Percentiles rank a stretch among this genome's conserved stretches.
Evolutionary conservation across 805 yeast species (phyloP).

Genomic region (Myxozyma melibiosi): DNA sequence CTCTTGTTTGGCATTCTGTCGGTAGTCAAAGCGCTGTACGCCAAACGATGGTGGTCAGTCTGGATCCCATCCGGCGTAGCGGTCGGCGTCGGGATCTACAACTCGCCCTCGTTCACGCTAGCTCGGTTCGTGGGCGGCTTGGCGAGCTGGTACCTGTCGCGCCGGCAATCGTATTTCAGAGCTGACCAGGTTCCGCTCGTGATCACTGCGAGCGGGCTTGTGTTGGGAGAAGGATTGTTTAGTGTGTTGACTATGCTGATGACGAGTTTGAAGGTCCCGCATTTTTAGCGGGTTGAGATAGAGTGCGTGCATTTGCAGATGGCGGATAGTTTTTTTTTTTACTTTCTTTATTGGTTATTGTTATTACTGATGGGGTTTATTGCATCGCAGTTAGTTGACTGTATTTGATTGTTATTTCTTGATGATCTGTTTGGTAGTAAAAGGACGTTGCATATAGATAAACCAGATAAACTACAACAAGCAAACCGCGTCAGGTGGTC

Average conservation of each 20-base stretch:
- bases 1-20: slow-evolving; percentile 62
- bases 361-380: no score
- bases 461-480: no score
- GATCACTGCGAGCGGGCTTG: slow-evolving; percentile 87
- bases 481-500: no score
- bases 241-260: slow-evolving; percentile 80
- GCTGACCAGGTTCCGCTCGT: slow-evolving; percentile 65
- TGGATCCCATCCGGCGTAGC: slow-evolving; percentile 94
- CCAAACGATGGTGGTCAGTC: slow-evolving; percentile 37
- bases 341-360: neutral
- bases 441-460: no score
- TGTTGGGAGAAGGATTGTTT: slow-evolving; percentile 89
- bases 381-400: no score
- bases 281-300: slow-evolving; percentile 42
- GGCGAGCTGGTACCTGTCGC: slow-evolving; percentile 46
- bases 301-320: neutral
- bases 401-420: no score
- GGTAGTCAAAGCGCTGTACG: slow-evolving; percentile 47
- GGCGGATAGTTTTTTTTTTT: neutral
- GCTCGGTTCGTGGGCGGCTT: slow-evolving; percentile 95
- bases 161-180: slow-evolving; percentile 5
- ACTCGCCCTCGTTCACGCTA: slow-evolving; percentile 87
- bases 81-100: slow-evolving; percentile 94
- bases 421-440: no score
- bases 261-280: slow-evolving; percentile 69